These are phyloP conservation scores for Sclerospora graminicola DNA, from an alignment of 352 stramenopile genomes.

Conservation along the genomic window DNA sequence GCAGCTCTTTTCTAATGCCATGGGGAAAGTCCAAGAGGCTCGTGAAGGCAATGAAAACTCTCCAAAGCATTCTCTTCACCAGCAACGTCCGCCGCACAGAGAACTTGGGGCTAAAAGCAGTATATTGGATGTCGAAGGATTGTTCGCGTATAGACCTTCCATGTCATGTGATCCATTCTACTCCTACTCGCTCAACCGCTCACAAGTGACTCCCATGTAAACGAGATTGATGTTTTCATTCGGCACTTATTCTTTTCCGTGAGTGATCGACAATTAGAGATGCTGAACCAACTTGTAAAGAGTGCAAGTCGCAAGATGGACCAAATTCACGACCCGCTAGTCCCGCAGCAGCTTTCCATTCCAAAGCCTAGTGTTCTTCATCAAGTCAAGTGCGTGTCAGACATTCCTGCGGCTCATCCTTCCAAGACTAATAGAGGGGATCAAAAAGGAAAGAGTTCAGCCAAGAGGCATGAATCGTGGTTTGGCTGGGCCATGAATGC, in stretches of 20 bases:
- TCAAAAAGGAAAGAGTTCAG: background rate
- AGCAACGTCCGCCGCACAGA: background rate
- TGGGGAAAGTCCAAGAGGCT: slow-evolving; percentile 5
- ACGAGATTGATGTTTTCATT: slow-evolving; percentile 68
- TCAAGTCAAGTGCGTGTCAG: background rate
- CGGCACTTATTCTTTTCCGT: slow-evolving; percentile 63
- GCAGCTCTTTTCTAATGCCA: slow-evolving; percentile 28
- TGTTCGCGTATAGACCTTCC: slow-evolving; percentile 35
- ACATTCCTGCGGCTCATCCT: background rate
- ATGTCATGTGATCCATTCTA: slow-evolving; percentile 55
- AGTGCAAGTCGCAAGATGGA: slow-evolving; percentile 26
- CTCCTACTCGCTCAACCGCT: slow-evolving; percentile 44
- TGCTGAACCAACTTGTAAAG: slow-evolving; percentile 60
- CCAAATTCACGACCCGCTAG: slow-evolving; percentile 3
- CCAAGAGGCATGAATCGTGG: slow-evolving; percentile 33
- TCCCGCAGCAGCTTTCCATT: background rate
- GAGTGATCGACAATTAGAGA: slow-evolving; percentile 71
- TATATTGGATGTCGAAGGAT: slow-evolving; percentile 25
- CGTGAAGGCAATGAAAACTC: slow-evolving; percentile 8
- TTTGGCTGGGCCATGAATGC: slow-evolving; percentile 64
- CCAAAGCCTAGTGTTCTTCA: background rate
- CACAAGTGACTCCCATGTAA: slow-evolving; percentile 29
- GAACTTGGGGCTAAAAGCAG: slow-evolving; percentile 6
- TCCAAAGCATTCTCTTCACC: slow-evolving; percentile 6
- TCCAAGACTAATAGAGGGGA: background rate